A percentile compares a stretch with the other conserved stretches of the same genome.
Conservation (phyloP, 768 basidiomycete species). For the Neoboletus magnificus region DNA sequence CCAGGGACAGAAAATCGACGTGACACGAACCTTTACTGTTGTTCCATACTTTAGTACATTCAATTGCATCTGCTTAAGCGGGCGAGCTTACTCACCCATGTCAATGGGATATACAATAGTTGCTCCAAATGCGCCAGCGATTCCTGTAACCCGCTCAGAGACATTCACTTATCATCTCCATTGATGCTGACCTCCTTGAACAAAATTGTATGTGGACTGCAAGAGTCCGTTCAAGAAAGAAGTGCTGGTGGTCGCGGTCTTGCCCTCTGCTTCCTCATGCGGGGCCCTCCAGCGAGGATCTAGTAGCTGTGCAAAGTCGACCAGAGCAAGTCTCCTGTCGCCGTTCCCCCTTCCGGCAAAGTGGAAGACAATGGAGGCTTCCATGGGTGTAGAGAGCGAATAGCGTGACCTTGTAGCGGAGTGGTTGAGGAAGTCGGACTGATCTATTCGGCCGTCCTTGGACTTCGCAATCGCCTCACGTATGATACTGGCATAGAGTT, state of each 20-base stretch:
- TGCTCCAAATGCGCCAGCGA: conserved; percentile 92
- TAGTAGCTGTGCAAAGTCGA: conserved; percentile 90
- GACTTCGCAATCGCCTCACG: conserved; percentile 86
- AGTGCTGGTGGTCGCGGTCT: conserved; percentile 25
- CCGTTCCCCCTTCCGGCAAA: conserved; percentile 83
- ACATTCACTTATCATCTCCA: not conserved
- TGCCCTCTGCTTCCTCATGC: conserved; percentile 45
- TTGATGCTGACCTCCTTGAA: conserved; percentile 63
- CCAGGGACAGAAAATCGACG: not conserved
- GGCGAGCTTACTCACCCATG: conserved; percentile 55
- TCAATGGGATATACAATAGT: conserved; percentile 99
- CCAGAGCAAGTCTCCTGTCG: conserved; percentile 68
- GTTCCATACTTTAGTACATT: conserved; percentile 9
- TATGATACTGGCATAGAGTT: conserved; percentile 55
- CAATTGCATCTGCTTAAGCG: not conserved
- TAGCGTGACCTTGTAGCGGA: conserved; percentile 86
- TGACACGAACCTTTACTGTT: conserved; percentile 65
- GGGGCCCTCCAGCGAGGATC: conserved; percentile 88
- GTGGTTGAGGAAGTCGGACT: conserved; percentile 92
- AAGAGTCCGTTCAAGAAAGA: conserved; percentile 56
- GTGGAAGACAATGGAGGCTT: conserved; percentile 97
- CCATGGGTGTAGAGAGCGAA: conserved; percentile 95
- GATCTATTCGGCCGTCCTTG: conserved; percentile 94
- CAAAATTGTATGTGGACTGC: conserved; percentile 82
- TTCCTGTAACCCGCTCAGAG: conserved; percentile 44